Evolutionary conservation across 768 basidiomycete species (phyloP), one percentile per base, ranked within the genome.

Genomic region (Piloderma croceum): DNA sequence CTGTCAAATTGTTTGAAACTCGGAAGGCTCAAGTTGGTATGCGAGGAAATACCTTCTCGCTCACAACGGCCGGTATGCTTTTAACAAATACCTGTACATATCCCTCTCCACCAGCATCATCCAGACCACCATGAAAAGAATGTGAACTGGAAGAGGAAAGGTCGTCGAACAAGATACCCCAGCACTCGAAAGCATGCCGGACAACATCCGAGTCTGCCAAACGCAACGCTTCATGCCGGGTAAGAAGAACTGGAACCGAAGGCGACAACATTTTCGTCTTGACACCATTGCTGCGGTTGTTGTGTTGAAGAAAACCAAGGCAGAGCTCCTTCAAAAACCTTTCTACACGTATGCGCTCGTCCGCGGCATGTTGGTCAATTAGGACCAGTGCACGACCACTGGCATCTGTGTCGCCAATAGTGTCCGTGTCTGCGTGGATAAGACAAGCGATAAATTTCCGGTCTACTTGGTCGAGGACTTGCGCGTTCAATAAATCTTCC

Each of bases 341-440:
- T 63, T 99, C 96, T 43, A 98, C 89, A 17, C 93, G 80, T 33
- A 97, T 68, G 17, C 96, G 81, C 62, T 99, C 96, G 56, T 96
- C 90, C n/a, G 93, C 94, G 10, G 96, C 96, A 58, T 99, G 96
- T 60, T 99, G 96, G 65, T 99, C 96, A 34, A 99, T 72, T 38
- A 98, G 71, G 23, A 94, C 68, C 22, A 98, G 72, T 2, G 63
- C 56, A 39, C 47, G 29, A 31, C 48, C 21, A 58, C 48, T 34
- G 27, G 31, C 42, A 29, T 50, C 50, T 42, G 25, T 36, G 19
- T 48, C 50, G 4, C 38, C 43, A 24, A 47, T 9, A 9, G 27
- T 36, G 33, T 46, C 50, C 17, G 37, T 42, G 34, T 55, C 51
- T 32, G 41, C 54, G 42, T 63, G 54, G 42, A 85, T 59, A 19